These are phyloP conservation scores for Fragaria vesca DNA, from an alignment of 306 rosid genomes.

Conservation along the genomic window DNA sequence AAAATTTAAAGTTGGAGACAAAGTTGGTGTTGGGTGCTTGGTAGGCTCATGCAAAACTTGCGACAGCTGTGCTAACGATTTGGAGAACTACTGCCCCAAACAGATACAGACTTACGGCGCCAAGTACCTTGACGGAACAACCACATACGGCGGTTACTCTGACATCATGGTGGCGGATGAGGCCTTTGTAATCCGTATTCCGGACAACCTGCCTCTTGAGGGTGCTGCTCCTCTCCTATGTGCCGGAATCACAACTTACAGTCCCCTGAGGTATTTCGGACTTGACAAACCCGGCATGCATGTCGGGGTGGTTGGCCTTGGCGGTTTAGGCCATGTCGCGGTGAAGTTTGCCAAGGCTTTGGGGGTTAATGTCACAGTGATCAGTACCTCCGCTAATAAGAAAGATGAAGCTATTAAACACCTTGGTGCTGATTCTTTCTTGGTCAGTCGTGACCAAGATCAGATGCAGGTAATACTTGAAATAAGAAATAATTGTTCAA, in stretches of 20 bases:
- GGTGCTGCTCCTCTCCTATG: constrained; percentile 33
- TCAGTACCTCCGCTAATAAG: constrained; percentile 36
- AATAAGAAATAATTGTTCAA: not conserved
- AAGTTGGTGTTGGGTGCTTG: constrained; percentile 32
- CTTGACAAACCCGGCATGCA: constrained; percentile 33
- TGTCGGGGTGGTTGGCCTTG: constrained; percentile 48
- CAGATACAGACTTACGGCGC: constrained; percentile 2
- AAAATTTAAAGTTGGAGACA: constrained; percentile 35
- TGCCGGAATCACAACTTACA: constrained; percentile 45
- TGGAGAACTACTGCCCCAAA: constrained; percentile 31
- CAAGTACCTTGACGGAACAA: constrained; percentile 23
- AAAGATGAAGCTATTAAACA: constrained; percentile 31
- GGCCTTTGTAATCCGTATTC: constrained; percentile 29
- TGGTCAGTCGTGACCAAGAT: constrained; percentile 31
- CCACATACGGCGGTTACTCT: constrained; percentile 36
- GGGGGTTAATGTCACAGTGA: constrained; percentile 39
- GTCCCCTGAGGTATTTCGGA: constrained; percentile 35
- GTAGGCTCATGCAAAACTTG: constrained; percentile 24
- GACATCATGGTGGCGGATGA: constrained; percentile 37
- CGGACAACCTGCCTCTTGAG: constrained; percentile 31
- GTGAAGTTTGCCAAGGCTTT: constrained; percentile 42
- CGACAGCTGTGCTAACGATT: constrained; percentile 7
- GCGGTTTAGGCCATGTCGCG: constrained; percentile 49
- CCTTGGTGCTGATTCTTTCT: constrained; percentile 34
- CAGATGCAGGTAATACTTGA: constrained; percentile 30